Evolutionary conservation across 78 protist species (phyloP).

Genomic region (Chrysochromulina parva): DNA sequence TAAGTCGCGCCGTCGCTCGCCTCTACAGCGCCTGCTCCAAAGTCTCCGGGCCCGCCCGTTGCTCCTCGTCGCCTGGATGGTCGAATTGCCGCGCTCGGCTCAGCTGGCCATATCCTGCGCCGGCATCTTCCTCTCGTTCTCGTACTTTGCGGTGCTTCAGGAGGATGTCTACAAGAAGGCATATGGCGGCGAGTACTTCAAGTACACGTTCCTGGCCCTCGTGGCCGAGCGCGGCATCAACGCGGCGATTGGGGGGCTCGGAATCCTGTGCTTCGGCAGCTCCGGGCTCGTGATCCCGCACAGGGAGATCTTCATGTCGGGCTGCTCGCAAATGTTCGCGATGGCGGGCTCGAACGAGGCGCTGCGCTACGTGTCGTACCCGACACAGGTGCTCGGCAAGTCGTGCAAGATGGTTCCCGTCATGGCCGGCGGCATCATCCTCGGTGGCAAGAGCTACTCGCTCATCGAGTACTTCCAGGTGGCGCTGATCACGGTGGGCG

Average conservation of each 20-base stretch:
- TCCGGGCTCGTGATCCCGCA: too few species aligned
- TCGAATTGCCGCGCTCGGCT: too few species aligned
- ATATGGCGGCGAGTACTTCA: slow-evolving; percentile 13
- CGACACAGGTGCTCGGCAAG: slow-evolving; percentile 66
- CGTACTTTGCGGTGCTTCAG: slow-evolving; percentile 15
- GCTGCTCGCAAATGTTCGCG: neutral
- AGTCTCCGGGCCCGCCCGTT: too few species aligned
- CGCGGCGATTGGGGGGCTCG: neutral
- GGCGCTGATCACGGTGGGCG: slow-evolving; percentile 28
- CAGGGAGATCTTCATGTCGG: neutral
- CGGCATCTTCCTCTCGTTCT: slow-evolving; percentile 31
- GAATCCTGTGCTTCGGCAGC: neutral
- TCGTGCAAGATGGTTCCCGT: slow-evolving; percentile 64
- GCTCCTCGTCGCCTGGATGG: too few species aligned
- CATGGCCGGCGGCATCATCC: neutral
- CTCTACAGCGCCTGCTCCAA: too few species aligned
- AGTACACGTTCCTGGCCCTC: neutral
- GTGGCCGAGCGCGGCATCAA: neutral
- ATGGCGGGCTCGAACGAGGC: slow-evolving; percentile 25
- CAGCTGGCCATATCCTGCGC: slow-evolving; percentile 12
- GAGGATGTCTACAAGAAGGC: slow-evolving; percentile 36
- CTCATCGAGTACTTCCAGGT: neutral
- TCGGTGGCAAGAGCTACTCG: neutral
- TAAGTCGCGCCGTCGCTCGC: too few species aligned
- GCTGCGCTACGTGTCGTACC: slow-evolving; percentile 33